A percentile compares a stretch with the other conserved stretches of the same genome.
These are phyloP conservation scores for Cudoniella acicularis DNA, from an alignment of 495 filamentous ascomycete species.

Conservation along the genomic window DNA sequence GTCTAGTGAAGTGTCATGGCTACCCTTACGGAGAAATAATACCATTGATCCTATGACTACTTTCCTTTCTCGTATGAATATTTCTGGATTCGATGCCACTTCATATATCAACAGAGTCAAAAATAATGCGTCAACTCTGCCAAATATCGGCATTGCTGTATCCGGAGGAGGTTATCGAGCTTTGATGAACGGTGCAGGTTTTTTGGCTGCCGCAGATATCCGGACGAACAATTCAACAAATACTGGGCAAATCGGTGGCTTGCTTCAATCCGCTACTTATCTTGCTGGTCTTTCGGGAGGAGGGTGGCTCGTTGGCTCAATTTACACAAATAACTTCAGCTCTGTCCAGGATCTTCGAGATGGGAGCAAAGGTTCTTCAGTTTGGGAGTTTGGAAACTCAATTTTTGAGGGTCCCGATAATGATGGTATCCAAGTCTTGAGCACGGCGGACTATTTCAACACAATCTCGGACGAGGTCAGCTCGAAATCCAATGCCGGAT, in stretches of 20 bases:
- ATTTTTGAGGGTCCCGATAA: slow-evolving; percentile 65
- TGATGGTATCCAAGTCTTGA: slow-evolving; percentile 46
- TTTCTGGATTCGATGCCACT: slow-evolving; percentile 71
- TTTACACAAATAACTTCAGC: slow-evolving; percentile 89
- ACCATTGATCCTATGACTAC: slow-evolving; percentile 28
- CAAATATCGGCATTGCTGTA: slow-evolving; percentile 62
- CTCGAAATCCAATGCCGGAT: slow-evolving; percentile 67
- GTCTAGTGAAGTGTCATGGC: slow-evolving; percentile 65
- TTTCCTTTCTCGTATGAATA: slow-evolving; percentile 67
- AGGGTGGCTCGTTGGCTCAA: slow-evolving; percentile 80
- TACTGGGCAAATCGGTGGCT: slow-evolving; percentile 72
- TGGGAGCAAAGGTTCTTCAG: slow-evolving; percentile 45
- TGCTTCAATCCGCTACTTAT: slow-evolving; percentile 84
- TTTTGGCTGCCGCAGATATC: slow-evolving; percentile 78
- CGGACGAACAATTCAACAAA: slow-evolving; percentile 63
- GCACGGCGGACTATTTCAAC: slow-evolving; percentile 59
- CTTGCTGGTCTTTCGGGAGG: slow-evolving; percentile 83
- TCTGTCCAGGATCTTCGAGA: slow-evolving; percentile 61
- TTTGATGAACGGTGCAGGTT: slow-evolving; percentile 84
- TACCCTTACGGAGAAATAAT: slow-evolving; percentile 44
- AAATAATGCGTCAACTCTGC: slow-evolving; percentile 54
- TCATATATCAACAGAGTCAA: slow-evolving; percentile 57
- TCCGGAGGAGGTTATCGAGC: slow-evolving; percentile 81
- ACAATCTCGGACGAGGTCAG: slow-evolving; percentile 59
- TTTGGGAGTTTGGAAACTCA: slow-evolving; percentile 76